Conservation (phyloP, 75 land plant species). For the Pseudotsuga menziesii region DNA sequence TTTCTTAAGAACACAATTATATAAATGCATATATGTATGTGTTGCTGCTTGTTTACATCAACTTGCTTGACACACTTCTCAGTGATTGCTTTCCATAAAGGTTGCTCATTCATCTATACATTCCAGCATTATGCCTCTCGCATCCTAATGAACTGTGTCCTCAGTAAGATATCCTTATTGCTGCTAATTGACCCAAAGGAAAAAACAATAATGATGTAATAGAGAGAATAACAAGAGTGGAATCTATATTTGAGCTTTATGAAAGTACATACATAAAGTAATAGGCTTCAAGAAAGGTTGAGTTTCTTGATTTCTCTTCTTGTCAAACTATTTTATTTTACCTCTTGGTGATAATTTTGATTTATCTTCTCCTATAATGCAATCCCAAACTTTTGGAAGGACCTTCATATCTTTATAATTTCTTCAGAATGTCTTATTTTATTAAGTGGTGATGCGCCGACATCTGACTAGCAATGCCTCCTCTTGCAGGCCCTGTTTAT, state of each 20-base stretch:
- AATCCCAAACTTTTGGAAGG: not conserved
- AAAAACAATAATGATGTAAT: not conserved
- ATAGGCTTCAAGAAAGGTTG: not conserved
- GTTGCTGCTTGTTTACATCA: no score
- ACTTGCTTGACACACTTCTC: no score
- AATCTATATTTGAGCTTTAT: not conserved
- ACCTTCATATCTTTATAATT: not conserved
- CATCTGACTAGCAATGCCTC: not conserved
- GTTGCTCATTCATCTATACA: no score
- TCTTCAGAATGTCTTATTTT: not conserved
- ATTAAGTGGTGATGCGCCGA: not conserved
- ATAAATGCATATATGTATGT: no score
- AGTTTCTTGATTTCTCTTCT: not conserved
- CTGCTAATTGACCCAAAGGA: not conserved
- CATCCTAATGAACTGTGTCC: not conserved
- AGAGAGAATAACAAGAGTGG: not conserved
- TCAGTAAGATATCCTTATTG: not conserved
- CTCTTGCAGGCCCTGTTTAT: constrained; percentile 80
- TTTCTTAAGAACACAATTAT: no score
- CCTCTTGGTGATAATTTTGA: not conserved
- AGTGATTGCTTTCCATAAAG: no score
- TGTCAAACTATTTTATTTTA: not conserved
- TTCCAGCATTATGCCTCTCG: not conserved
- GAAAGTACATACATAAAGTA: not conserved
- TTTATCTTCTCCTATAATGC: not conserved